phyloP scores from a whole-genome alignment of 129 eudicot species.

The Solidago caesia region DNA sequence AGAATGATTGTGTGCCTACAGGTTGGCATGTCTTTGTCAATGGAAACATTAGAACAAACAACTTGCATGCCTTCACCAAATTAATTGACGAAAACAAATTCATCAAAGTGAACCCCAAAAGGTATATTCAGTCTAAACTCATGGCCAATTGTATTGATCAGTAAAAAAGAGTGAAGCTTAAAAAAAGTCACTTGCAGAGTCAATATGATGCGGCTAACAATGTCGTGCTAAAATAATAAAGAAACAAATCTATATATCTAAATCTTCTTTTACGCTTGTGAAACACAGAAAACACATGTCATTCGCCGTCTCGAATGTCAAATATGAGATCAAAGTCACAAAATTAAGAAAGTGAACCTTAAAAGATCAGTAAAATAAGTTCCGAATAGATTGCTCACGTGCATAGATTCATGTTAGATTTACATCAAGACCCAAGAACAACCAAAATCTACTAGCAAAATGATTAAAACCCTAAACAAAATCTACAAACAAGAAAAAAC shows the following conservation, averaged over 20 bases:
- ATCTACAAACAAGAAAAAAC: neutral
- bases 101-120: too few species aligned
- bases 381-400: slow-evolving; percentile 2
- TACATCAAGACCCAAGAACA: slow-evolving; percentile 13
- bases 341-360: slow-evolving; percentile 8
- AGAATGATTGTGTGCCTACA: neutral
- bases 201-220: neutral
- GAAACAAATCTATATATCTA: neutral
- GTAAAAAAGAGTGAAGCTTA: neutral
- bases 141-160: neutral
- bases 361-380: neutral
- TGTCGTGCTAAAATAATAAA: neutral
- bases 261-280: neutral
- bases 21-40: neutral
- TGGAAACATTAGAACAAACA: neutral
- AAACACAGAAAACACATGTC: slow-evolving; percentile 8
- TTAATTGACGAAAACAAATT: too few species aligned
- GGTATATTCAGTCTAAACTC: too few species aligned
- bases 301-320: neutral
- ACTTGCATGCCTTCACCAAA: too few species aligned
- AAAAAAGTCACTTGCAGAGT: neutral
- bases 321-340: neutral
- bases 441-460: slow-evolving; percentile 15
- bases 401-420: slow-evolving; percentile 10
- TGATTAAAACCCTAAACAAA: slow-evolving; percentile 6